These are phyloP conservation scores for Gryganskiella cystojenkinii DNA, from an alignment of 192 early-diverging fungal species.

Conservation along the genomic window DNA sequence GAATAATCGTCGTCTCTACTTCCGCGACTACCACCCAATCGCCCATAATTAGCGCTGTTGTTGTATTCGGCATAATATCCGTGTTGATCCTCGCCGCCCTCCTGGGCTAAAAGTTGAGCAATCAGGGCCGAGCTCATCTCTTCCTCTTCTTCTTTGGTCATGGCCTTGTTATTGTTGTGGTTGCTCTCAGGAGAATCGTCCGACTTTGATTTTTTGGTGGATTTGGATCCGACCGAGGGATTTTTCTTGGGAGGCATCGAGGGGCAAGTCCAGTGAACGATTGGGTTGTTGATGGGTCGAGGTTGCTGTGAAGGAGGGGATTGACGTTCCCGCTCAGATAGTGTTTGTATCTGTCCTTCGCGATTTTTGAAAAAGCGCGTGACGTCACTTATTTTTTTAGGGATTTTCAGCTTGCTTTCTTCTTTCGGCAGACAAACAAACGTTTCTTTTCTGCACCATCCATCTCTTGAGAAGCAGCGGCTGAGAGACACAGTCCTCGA, in stretches of 20 bases:
- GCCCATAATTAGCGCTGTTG: slow-evolving; percentile 56
- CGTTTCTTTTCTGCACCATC: neutral
- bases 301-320: neutral
- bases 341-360: neutral
- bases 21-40: slow-evolving; percentile 19
- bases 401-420: neutral
- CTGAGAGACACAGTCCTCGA: no score
- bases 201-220: slow-evolving; percentile 34
- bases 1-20: slow-evolving; percentile 35
- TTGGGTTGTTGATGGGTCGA: neutral
- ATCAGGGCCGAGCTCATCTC: slow-evolving; percentile 85
- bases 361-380: neutral
- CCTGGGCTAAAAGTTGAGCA: slow-evolving; percentile 80
- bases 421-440: neutral
- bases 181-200: neutral
- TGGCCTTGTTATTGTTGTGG: neutral
- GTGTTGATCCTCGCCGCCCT: slow-evolving; percentile 61
- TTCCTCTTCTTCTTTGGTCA: slow-evolving; percentile 81
- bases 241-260: slow-evolving; percentile 48
- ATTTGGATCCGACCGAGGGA: slow-evolving; percentile 24
- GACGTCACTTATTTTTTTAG: slow-evolving; percentile 20
- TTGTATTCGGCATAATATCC: slow-evolving; percentile 71
- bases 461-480: no score
- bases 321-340: neutral
- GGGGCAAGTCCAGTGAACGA: neutral